phyloP scores from a whole-genome alignment of 257 asterid species.

The Eucommia ulmoides region DNA sequence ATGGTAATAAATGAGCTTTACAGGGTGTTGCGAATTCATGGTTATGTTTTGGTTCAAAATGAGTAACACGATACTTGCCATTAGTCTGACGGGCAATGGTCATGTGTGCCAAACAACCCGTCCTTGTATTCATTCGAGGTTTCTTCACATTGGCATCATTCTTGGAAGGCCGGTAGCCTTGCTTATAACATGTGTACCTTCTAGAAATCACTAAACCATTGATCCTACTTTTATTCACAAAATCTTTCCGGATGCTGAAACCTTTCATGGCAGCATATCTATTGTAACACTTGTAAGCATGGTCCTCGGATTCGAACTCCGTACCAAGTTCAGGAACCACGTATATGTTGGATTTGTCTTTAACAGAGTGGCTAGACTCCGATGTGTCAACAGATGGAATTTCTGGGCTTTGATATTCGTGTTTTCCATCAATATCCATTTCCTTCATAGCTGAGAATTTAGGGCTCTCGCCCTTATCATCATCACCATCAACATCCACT shows the following conservation, averaged over 20 bases:
- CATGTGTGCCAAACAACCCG: conserved; percentile 56
- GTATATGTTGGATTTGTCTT: conserved; percentile 18
- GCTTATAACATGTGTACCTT: conserved; percentile 57
- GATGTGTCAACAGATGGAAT: conserved; percentile 19
- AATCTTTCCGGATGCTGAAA: conserved; percentile 54
- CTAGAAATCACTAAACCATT: conserved; percentile 47
- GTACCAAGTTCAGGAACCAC: conserved; percentile 42
- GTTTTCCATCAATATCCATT: conserved; percentile 14
- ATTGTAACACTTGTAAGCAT: conserved; percentile 46
- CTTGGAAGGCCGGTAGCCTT: conserved; percentile 41
- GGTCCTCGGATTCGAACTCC: conserved; percentile 46
- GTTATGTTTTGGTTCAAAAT: conserved; percentile 41
- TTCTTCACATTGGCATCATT: conserved; percentile 21
- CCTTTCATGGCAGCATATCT: conserved; percentile 47
- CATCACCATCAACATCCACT: conserved; percentile 12
- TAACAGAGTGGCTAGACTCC: conserved; percentile 19
- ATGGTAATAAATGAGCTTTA: conserved; percentile 52
- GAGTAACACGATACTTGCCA: conserved; percentile 44
- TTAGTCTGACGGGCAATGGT: conserved; percentile 47
- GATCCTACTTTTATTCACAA: conserved; percentile 43
- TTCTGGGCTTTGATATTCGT: conserved; percentile 14
- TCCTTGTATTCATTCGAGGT: conserved; percentile 40
- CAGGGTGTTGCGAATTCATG: conserved; percentile 42
- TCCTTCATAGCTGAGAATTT: conserved; percentile 16
- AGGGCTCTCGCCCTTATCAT: conserved; percentile 13